Percentiles rank a stretch among this genome's conserved stretches.
Evolutionary conservation across 768 basidiomycete species (phyloP).

Genomic region (Cystoderma amianthinum): DNA sequence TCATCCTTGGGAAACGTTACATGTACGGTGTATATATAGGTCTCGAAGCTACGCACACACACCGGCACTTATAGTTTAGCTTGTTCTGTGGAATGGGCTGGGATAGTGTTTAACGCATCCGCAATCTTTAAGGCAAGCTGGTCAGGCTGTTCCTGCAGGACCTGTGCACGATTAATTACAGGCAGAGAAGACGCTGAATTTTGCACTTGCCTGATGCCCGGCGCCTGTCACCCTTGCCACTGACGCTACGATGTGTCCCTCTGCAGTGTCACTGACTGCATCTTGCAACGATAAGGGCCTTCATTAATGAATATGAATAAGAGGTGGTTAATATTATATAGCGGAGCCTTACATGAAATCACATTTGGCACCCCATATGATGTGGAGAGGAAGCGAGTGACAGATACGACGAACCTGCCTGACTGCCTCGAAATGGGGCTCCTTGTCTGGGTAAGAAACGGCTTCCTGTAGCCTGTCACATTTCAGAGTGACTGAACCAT

Average conservation of each 20-base stretch:
- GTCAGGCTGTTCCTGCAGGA: constrained; percentile 39
- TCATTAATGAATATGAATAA: constrained; percentile 17
- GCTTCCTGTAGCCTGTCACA: constrained; percentile 40
- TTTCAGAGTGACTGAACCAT: constrained; percentile 28
- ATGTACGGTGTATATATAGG: too few relatives aligned
- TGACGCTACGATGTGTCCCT: constrained; percentile 34
- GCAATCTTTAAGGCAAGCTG: constrained; percentile 15
- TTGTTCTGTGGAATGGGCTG: too few relatives aligned
- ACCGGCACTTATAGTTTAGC: too few relatives aligned
- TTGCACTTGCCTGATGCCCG: constrained; percentile 40
- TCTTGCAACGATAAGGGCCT: constrained; percentile 37
- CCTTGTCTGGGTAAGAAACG: constrained; percentile 32
- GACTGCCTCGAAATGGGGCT: constrained; percentile 35
- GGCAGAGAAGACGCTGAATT: constrained; percentile 1
- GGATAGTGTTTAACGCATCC: background rate
- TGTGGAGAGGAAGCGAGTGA: constrained; percentile 29
- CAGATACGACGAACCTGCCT: constrained; percentile 24
- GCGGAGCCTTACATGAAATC: constrained; percentile 34
- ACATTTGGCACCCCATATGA: constrained; percentile 39
- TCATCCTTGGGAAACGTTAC: too few relatives aligned
- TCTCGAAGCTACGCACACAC: too few relatives aligned
- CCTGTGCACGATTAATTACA: constrained; percentile 13
- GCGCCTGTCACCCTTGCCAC: constrained; percentile 32
- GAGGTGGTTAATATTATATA: background rate
- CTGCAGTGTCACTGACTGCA: constrained; percentile 28